phyloP scores from a whole-genome alignment of 75 land plant species.

The Pinus tabuliformis region DNA sequence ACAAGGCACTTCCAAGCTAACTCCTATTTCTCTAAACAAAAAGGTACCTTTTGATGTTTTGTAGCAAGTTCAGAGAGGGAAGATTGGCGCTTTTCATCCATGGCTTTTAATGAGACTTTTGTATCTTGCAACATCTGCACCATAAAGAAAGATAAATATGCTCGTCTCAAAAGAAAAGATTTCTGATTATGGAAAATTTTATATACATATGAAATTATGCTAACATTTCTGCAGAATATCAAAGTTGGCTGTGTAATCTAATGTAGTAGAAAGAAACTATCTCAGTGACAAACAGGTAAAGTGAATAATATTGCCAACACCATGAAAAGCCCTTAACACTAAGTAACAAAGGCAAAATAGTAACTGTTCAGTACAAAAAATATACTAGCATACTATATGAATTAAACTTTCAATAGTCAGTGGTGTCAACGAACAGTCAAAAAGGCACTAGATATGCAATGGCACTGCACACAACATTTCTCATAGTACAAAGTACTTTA shows the following conservation, averaged over 20 bases:
- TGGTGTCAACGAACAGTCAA: too few relatives aligned
- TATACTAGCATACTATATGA: too few relatives aligned
- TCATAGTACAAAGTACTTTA: too few relatives aligned
- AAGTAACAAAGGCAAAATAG: not conserved
- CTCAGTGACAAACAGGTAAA: not conserved
- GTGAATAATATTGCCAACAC: not conserved
- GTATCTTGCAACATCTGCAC: slow-evolving; percentile 49
- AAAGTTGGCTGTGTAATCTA: not conserved
- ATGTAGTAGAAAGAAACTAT: not conserved
- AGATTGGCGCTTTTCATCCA: slow-evolving; percentile 57
- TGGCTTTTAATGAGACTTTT: slow-evolving; percentile 31
- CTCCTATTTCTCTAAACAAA: not conserved
- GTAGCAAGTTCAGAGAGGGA: slow-evolving; percentile 60
- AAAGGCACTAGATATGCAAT: too few relatives aligned
- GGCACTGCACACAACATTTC: too few relatives aligned
- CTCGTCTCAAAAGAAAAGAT: not conserved
- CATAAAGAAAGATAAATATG: not conserved
- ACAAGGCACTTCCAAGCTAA: not conserved
- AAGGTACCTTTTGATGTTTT: slow-evolving; percentile 78
- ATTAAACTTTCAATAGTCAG: too few relatives aligned
- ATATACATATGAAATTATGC: not conserved
- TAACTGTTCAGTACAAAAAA: not conserved
- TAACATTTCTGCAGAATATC: not conserved
- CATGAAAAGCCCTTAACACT: not conserved
- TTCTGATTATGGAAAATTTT: not conserved